Evolutionary conservation across 495 filamentous ascomycete species (phyloP), one percentile per base, ranked within the genome.

Genomic region (Achaetomiella virescens): DNA sequence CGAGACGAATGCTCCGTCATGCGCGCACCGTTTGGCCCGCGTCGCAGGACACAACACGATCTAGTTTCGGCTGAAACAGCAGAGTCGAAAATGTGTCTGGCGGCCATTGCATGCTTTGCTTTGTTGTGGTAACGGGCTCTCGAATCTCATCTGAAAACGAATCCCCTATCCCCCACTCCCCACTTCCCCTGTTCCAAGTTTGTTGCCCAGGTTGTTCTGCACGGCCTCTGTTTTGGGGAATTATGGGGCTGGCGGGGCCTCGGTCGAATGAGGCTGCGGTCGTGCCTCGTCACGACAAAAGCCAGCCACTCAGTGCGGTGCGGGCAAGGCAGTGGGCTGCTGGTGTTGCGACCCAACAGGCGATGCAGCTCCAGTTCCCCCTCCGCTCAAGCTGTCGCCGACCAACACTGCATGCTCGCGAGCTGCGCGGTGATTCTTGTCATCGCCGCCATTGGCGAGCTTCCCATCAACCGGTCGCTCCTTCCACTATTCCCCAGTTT

Each of bases 11-110:
- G 17, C 40, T 47, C 33, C 41, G 33, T 57, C 55, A 45, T 36
- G 41, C 55, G 24, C 41, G 18, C 2, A 31, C 48, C 33, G 49
- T 47, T 49, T 45, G 35, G 41, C 37, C 44, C 18, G 44, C 48
- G 59, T 59, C 52, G 60, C 57, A 62, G 59, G 57, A 50, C 54
- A 29, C 31, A 51, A 53, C 48, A 33, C 46, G 47, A 31, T 20
- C 37, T 42, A 33, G 31, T 40, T 54, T 48, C 62, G n/a, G n/a
- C n/a, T 66, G 64, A 66, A 63, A 66, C 64, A 54, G 22, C 42
- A 55, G 31, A 48, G 18, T 38, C 31, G 35, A 36, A 42, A 27
- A 50, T 31, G 31, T 45, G 40, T 29, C 31, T 51, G 36, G 37
- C 29, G 53, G 21, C 11, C 43, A 46, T 40, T 21, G 24, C 6